Percentiles rank a stretch among this genome's conserved stretches.
Evolutionary conservation across 805 yeast genomes (phyloP).

Genomic region (Ogataea trehalophila): DNA sequence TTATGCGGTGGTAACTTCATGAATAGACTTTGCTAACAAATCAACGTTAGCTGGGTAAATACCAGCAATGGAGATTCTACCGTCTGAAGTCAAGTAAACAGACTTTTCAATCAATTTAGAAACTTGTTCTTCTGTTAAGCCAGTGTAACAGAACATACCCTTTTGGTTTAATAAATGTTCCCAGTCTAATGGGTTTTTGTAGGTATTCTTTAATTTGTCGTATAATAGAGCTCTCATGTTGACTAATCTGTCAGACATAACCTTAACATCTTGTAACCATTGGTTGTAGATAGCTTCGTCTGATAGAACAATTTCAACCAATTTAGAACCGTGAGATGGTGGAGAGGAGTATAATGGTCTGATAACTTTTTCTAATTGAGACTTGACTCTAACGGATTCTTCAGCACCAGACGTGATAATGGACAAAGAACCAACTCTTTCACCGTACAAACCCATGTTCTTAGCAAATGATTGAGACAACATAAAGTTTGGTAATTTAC

Average conservation of each 20-base stretch:
- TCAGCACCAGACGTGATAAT: conserved; percentile 53
- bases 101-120: conserved; percentile 63
- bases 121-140: conserved; percentile 68
- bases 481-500: conserved; percentile 47
- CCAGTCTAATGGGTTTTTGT: conserved; percentile 67
- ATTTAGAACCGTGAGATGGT: conserved; percentile 89
- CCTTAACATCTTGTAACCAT: conserved; percentile 79
- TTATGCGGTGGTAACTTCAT: conserved; percentile 18
- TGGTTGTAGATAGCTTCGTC: conserved; percentile 53
- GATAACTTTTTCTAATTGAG: conserved; percentile 73
- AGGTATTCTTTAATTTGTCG: conserved; percentile 46
- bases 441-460: conserved; percentile 94
- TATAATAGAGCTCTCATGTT: conserved; percentile 63
- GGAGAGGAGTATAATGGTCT: conserved; percentile 92
- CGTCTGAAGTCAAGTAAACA: conserved; percentile 84
- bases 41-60: conserved; percentile 76
- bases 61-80: conserved; percentile 90
- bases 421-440: conserved; percentile 83
- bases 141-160: conserved; percentile 96
- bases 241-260: conserved; percentile 75
- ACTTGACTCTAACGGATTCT: conserved; percentile 44
- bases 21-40: conserved; percentile 50
- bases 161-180: conserved; percentile 81
- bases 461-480: conserved; percentile 92
- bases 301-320: conserved; percentile 73